Conservation (phyloP, 139 green algal genomes). For the Chlorella vulgaris region DNA sequence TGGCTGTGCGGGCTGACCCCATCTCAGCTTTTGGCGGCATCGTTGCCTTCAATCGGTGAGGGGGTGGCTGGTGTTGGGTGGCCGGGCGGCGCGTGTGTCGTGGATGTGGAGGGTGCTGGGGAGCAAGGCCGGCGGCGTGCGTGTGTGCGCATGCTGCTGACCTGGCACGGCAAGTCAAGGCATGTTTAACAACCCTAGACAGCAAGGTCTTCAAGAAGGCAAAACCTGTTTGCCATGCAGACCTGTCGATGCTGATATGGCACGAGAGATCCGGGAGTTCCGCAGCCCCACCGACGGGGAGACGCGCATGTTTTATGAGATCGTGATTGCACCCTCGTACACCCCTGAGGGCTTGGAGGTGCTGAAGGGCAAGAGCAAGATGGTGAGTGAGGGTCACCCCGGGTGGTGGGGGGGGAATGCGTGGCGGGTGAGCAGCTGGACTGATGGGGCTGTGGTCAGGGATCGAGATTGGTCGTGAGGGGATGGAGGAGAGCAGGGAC, state of each 20-base stretch:
- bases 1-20: constrained; percentile 93
- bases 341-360: constrained; percentile 89
- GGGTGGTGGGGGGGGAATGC: not conserved
- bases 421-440: not conserved
- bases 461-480: too few relatives aligned
- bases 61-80: not conserved
- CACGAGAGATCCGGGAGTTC: constrained; percentile 94
- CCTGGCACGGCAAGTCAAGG: too few relatives aligned
- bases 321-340: constrained; percentile 97
- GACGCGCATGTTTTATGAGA: constrained; percentile 99
- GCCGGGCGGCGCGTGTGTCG: not conserved
- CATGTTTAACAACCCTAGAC: too few relatives aligned
- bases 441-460: too few relatives aligned
- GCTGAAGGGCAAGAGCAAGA: constrained; percentile 98
- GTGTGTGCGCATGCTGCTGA: too few relatives aligned
- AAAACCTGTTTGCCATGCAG: constrained; percentile 33
- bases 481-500: too few relatives aligned
- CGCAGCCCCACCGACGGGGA: constrained; percentile 89
- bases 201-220: too few relatives aligned
- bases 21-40: constrained; percentile 98
- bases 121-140: too few relatives aligned
- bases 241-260: constrained; percentile 82
- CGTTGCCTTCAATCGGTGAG: constrained; percentile 96
- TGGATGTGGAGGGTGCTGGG: not conserved
- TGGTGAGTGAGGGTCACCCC: constrained; percentile 19